These are phyloP conservation scores for Themeda triandra DNA, from an alignment of 176 grass and related monocot species.

Conservation along the genomic window DNA sequence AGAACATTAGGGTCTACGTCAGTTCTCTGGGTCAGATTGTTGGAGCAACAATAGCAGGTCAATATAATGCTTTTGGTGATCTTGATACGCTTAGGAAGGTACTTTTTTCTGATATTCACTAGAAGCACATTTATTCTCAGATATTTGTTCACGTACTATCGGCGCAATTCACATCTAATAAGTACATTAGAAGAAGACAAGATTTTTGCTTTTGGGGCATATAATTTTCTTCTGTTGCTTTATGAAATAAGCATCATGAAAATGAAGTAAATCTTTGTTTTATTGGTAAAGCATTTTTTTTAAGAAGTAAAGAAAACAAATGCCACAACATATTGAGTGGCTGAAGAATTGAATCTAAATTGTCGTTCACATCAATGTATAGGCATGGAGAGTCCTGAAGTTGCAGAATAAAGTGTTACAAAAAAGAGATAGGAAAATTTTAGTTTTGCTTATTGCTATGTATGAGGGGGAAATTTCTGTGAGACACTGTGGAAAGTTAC, in stretches of 20 bases:
- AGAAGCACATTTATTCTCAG: not conserved
- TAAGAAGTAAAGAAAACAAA: not conserved
- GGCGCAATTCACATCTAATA: not conserved
- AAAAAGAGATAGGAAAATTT: not conserved
- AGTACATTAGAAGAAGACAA: not conserved
- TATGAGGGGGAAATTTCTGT: not conserved
- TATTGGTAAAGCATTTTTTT: not conserved
- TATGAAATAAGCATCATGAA: not conserved
- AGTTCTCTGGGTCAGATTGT: not conserved
- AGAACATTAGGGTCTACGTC: not conserved
- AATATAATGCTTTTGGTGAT: constrained; percentile 10
- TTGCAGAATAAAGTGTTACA: not conserved
- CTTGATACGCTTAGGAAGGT: constrained; percentile 12
- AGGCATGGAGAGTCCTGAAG: not conserved
- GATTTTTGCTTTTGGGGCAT: not conserved
- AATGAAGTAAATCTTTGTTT: not conserved
- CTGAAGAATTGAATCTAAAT: not conserved
- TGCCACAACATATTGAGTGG: not conserved
- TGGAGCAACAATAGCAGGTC: not conserved
- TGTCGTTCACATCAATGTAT: not conserved
- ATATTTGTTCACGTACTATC: not conserved
- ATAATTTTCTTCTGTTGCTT: not conserved
- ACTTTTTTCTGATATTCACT: not conserved
- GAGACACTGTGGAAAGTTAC: not conserved
- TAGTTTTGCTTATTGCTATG: not conserved